Percentiles rank a stretch among this genome's conserved stretches.
phyloP scores from a whole-genome alignment of 495 filamentous ascomycete genomes.

The Cercophora samala region DNA sequence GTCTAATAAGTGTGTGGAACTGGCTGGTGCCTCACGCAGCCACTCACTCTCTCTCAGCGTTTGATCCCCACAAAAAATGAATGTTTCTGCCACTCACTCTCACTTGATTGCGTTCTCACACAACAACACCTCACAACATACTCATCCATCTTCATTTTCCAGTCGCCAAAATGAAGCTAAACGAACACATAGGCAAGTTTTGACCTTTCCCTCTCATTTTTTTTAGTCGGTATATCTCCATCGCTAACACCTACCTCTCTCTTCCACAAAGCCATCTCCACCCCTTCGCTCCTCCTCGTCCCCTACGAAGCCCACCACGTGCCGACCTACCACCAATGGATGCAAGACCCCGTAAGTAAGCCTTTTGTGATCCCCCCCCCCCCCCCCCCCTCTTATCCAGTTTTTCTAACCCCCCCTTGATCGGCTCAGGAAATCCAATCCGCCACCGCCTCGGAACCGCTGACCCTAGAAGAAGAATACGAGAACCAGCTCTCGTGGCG shows the following conservation, averaged over 20 bases:
- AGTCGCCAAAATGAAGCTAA: conserved; percentile 35
- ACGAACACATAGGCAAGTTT: conserved; percentile 43
- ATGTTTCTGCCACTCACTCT: neutral
- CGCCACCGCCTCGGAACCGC: conserved; percentile 78
- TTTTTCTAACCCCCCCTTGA: conserved; percentile 1
- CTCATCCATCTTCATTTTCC: neutral
- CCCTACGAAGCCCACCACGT: conserved; percentile 84
- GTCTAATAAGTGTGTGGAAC: neutral
- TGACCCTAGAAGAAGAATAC: conserved; percentile 76
- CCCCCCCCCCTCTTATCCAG: neutral
- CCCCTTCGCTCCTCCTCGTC: conserved; percentile 65
- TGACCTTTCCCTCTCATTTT: neutral
- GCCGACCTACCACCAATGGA: conserved; percentile 79
- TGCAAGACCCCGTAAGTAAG: conserved; percentile 85
- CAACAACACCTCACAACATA: neutral
- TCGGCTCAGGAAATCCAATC: conserved; percentile 65
- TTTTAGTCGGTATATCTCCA: too few relatives aligned
- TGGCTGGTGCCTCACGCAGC: neutral
- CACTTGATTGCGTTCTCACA: neutral
- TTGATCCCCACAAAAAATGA: neutral
- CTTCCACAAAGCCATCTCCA: conserved; percentile 59
- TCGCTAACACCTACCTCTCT: neutral
- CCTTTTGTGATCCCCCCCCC: neutral
- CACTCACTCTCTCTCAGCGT: neutral
- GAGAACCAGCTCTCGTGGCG: conserved; percentile 83